Percentiles rank a stretch among this genome's conserved stretches.
Evolutionary conservation across 2,329 filamentous ascomycete species (phyloP).

Genomic region (Diplodia mutila): DNA sequence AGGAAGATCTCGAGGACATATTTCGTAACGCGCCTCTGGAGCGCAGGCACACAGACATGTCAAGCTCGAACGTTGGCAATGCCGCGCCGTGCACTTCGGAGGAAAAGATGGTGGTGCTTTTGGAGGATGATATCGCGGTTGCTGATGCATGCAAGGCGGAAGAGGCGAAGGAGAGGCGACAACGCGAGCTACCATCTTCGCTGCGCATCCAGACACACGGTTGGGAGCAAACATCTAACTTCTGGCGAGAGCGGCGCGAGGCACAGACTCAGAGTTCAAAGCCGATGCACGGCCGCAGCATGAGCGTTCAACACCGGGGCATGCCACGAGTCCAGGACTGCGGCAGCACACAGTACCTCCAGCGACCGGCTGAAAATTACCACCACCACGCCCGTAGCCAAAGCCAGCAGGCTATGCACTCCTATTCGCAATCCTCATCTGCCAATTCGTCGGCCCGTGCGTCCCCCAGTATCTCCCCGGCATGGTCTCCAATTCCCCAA

Average conservation of each 20-base stretch:
- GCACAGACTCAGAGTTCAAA: neutral
- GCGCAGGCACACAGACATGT: conserved; percentile 1
- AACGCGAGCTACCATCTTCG: neutral
- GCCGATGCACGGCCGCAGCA: neutral
- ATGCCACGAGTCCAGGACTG: neutral
- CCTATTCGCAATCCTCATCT: neutral
- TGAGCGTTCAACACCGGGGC: neutral
- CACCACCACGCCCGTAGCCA: neutral
- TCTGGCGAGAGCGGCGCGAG: conserved; percentile 15
- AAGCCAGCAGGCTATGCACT: neutral
- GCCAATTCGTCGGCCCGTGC: neutral
- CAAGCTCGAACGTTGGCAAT: neutral
- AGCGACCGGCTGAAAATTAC: neutral
- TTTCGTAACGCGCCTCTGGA: neutral
- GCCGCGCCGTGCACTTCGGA: neutral
- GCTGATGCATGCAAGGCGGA: neutral
- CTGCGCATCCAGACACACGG: neutral
- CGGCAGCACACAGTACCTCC: neutral
- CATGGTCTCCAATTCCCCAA: conserved; percentile 1
- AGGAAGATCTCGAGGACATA: neutral
- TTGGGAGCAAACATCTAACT: conserved; percentile 9
- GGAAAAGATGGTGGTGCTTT: conserved; percentile 9
- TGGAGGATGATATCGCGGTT: neutral
- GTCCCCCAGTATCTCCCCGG: conserved; percentile 4
- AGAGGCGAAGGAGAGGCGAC: neutral